Evolutionary conservation across 2,329 filamentous ascomycete genomes (phyloP), one percentile per base, ranked within the genome.

Genomic region (Trichoderma cornu-damae): DNA sequence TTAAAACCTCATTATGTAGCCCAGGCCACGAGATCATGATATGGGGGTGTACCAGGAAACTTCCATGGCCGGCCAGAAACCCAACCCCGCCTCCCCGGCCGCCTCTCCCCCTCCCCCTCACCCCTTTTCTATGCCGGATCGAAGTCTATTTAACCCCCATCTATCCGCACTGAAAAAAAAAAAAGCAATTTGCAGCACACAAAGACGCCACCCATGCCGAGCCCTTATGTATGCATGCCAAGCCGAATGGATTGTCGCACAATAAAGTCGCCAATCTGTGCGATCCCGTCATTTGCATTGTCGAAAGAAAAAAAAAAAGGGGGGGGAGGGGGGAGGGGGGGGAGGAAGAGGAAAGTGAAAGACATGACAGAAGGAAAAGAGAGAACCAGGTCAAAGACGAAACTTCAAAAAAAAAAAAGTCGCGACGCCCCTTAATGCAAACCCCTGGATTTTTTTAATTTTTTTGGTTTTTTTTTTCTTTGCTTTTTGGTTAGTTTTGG

Each of bases 401-500:
- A 60, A 61, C 53, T n/a, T n/a, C n/a, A n/a, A n/a, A 60, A 58
- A 59, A 64, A 59, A 56, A 62, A 63, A 53, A 54, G 14, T 44
- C 58, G 63, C 65, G 73, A 73, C 71, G 70, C 71, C 71, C 65
- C 67, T 65, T 61, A 67, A 73, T 73, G 71, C 71, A 73, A 66
- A 66, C 67, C 67, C 65, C 88, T 89, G 70, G 6, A 30, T 82
- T 79, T 69, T 40, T 60, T 64, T 91, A 26, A 16, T 69, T 67
- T 69, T 65, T 51, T 35, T 66, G 9, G 24, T 16, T 20, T 30
- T 24, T 12, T 28, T 50, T 20, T n/a, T n/a, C n/a, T n/a, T n/a
- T n/a, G n/a, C n/a, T n/a, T n/a, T 30, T 30, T 30, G 28, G 26
- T 28, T 6, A 30, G 6, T 30, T 30, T 49, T 51, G n/a, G n/a